These are phyloP conservation scores for Sicyos edulis DNA, from an alignment of 306 rosid species.

Conservation along the genomic window DNA sequence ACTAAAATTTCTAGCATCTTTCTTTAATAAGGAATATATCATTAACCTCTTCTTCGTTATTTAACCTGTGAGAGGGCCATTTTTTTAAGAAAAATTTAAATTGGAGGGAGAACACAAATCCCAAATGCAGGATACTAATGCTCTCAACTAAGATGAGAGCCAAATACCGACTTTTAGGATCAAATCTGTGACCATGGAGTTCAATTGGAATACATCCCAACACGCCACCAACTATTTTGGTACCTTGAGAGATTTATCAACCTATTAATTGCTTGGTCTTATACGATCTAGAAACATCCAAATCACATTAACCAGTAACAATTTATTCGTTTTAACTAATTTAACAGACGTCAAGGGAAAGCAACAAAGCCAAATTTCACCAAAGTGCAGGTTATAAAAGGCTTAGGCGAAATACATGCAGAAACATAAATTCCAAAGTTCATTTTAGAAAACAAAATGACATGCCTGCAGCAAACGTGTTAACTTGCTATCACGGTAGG, in stretches of 20 bases:
- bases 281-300: conserved; percentile 3
- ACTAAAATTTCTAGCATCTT: not conserved
- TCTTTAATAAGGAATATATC: not conserved
- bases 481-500: conserved; percentile 93
- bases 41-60: too few species aligned
- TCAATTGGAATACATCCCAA: too few species aligned
- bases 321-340: conserved; percentile 1
- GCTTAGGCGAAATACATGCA: not conserved
- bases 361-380: not conserved
- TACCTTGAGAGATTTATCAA: not conserved
- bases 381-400: not conserved
- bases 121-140: too few species aligned
- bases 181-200: too few species aligned
- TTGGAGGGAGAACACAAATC: too few species aligned
- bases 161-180: too few species aligned
- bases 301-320: not conserved
- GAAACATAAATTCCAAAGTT: not conserved
- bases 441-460: not conserved
- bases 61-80: too few species aligned
- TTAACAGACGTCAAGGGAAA: not conserved
- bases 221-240: too few species aligned
- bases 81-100: too few species aligned
- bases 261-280: not conserved
- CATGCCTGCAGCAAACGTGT: conserved; percentile 87
- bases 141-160: too few species aligned